Conservation (phyloP, 208 protist genomes). For the Wallacemonas sp. region DNA sequence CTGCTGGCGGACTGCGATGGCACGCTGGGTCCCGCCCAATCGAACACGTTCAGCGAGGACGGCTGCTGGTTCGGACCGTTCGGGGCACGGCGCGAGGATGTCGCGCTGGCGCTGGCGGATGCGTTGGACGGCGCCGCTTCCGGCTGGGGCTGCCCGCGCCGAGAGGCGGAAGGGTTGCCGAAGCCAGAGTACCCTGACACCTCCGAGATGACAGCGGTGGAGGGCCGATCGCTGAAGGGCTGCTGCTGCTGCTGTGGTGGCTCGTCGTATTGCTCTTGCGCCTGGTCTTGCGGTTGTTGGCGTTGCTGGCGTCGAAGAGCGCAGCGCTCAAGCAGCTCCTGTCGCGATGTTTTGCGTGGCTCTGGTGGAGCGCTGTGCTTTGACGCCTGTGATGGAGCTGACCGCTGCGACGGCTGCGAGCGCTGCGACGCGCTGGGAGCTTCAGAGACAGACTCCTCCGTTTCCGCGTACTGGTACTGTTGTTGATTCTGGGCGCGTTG, state of each 20-base stretch:
- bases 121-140: no score
- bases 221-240: neutral
- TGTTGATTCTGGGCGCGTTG: no score
- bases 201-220: neutral
- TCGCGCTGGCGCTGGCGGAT: no score
- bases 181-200: constrained; percentile 7
- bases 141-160: no score
- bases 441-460: neutral
- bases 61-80: no score
- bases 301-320: neutral
- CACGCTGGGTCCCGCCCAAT: no score
- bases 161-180: no score
- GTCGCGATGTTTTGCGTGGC: neutral
- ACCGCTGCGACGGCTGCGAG: neutral
- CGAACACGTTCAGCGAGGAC: no score
- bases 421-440: neutral
- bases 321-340: constrained; percentile 18
- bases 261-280: constrained; percentile 3
- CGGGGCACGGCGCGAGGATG: no score
- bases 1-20: no score
- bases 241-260: constrained; percentile 4
- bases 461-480: no score
- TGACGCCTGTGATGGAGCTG: neutral
- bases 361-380: neutral
- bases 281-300: constrained; percentile 21